Evolutionary conservation across 768 basidiomycete species (phyloP).

Genomic region (Leccinum fibrillosum): DNA sequence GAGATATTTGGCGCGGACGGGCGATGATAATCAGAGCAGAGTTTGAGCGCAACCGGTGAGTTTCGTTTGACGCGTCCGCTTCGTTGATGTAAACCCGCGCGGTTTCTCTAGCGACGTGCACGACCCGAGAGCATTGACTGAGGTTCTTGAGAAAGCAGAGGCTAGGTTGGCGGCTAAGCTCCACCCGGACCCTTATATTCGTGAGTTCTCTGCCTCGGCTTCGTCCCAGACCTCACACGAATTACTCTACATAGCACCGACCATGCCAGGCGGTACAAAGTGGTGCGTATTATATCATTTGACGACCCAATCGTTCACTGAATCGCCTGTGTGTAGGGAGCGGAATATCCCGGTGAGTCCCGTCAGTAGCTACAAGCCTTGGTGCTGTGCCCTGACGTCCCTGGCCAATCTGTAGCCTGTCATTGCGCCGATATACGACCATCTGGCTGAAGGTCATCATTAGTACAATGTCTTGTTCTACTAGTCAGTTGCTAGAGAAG

Average conservation of each 20-base stretch:
- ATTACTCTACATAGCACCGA: conserved; percentile 50
- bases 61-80: neutral
- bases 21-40: conserved; percentile 86
- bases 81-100: conserved; percentile 12
- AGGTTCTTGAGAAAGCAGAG: conserved; percentile 79
- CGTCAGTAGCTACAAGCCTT: neutral
- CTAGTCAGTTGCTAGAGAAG: too few relatives aligned
- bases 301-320: neutral
- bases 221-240: conserved; percentile 1
- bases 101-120: conserved; percentile 60
- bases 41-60: conserved; percentile 89
- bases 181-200: conserved; percentile 92
- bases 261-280: conserved; percentile 91
- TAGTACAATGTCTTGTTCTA: conserved; percentile 11
- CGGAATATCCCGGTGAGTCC: conserved; percentile 73
- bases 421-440: conserved; percentile 64
- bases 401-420: conserved; percentile 44
- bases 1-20: conserved; percentile 82
- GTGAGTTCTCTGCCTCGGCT: conserved; percentile 49
- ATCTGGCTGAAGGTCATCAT: conserved; percentile 38
- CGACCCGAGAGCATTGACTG: conserved; percentile 78
- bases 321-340: conserved; percentile 52
- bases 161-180: conserved; percentile 57
- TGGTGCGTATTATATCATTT: conserved; percentile 56
- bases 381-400: neutral